phyloP scores from a whole-genome alignment of 768 basidiomycete genomes.

The Auriscalpium orientale region DNA sequence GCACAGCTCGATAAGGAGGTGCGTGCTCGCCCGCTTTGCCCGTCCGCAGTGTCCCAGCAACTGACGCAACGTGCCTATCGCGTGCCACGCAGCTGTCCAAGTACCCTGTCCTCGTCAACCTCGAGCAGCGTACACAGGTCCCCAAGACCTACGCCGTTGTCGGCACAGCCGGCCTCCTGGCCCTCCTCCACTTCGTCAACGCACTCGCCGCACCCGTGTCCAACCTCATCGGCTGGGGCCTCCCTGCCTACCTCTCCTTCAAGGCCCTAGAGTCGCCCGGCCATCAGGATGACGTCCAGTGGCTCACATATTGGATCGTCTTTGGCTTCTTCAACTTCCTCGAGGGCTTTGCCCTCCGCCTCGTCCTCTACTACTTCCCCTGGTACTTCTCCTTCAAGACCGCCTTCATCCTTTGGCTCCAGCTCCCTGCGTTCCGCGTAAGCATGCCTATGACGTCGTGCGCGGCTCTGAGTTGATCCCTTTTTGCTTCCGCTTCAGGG shows the following conservation, averaged over 20 bases:
- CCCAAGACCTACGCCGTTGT: slow-evolving; percentile 90
- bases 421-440: slow-evolving; percentile 79
- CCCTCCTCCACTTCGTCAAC: slow-evolving; percentile 79
- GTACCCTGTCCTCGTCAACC: slow-evolving; percentile 74
- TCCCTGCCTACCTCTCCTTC: slow-evolving; percentile 94
- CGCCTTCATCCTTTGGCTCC: slow-evolving; percentile 85
- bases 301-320: slow-evolving; percentile 97
- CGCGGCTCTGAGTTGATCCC: too few relatives aligned
- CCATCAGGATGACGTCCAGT: slow-evolving; percentile 82
- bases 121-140: slow-evolving; percentile 87
- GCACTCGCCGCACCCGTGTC: slow-evolving; percentile 88
- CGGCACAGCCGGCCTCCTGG: slow-evolving; percentile 57
- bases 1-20: slow-evolving; percentile 97
- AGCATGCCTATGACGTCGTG: slow-evolving; percentile 26
- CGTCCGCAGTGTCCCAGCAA: background rate
- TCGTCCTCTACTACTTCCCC: slow-evolving; percentile 87
- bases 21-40: slow-evolving; percentile 19
- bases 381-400: slow-evolving; percentile 96
- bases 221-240: slow-evolving; percentile 88
- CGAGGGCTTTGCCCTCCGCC: slow-evolving; percentile 75
- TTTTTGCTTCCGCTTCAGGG: slow-evolving; percentile 43
- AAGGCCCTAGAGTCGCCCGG: slow-evolving; percentile 87
- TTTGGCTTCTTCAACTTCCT: slow-evolving; percentile 92
- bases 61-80: slow-evolving; percentile 15
- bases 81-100: slow-evolving; percentile 54